Base-by-base conservation (phyloP, 495 filamentous ascomycete species). In the Neurospora pannonica region DNA sequence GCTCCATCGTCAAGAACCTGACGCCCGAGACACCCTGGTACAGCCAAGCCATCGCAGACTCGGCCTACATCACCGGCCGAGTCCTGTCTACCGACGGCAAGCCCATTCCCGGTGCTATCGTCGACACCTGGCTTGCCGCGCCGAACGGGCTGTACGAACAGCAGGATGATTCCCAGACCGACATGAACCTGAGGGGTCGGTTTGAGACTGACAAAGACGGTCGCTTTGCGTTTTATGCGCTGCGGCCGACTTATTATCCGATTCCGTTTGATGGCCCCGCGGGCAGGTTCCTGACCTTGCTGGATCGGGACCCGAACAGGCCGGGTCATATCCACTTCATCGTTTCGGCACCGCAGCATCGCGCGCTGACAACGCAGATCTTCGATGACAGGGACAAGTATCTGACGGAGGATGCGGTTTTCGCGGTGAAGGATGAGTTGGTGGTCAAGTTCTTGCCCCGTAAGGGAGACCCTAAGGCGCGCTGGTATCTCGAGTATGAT, bases 141-240 rank as follows among this genome's bases (percentile, higher is more conserved):
- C 91, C 92, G 19, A 94, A 94, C 76, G 92, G 92, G 2, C 80
- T 94, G 73, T 95, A 95, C 78, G 92, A 94, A 84, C 91, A 93
- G 84, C 91, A 94, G 82, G 92, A 95, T 74, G 80, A 88, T 31
- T 70, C 70, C n/a, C 91, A 93, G 84, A 86, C 87, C 7, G 92
- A 94, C 74, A 90, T 89, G 82, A 95, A 94, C 77, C 85, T 94
- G 39, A 87, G 92, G 4, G 92, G 92, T 7, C 88, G 90, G 34
- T 93, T 95, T 80, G 84, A 78, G 71, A 93, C 92, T 1, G 89
- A 91, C 75, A 81, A 82, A 43, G 82, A 90, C 24, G 92, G 92
- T 2, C 83, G 84, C 5, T 95, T 93, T 79, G 83, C 83, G 31
- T 88, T 94, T 74, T 90, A 92, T 77, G 90, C 88, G 76, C 77